Evolutionary conservation across 768 basidiomycete species (phyloP).

Genomic region (Auriscalpium microsporum): DNA sequence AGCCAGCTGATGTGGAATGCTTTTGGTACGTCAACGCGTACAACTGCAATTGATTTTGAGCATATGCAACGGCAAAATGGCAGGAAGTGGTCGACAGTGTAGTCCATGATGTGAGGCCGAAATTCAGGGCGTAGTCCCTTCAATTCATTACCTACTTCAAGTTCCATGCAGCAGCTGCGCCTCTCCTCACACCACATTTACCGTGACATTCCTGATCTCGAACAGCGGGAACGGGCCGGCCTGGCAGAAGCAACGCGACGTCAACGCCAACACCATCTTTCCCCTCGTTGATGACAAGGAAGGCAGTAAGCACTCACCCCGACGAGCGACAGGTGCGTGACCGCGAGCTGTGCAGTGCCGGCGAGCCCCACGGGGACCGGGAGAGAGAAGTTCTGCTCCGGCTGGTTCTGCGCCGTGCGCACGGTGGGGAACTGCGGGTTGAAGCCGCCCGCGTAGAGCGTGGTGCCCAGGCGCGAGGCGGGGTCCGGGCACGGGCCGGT

Average conservation of each 20-base stretch:
- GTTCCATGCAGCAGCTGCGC: not conserved
- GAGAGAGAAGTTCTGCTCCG: conserved; percentile 2
- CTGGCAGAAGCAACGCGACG: not conserved
- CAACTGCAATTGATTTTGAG: too few relatives aligned
- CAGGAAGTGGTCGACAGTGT: too few relatives aligned
- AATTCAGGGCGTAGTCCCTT: too few relatives aligned
- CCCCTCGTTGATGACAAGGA: too few relatives aligned
- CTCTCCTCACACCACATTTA: not conserved
- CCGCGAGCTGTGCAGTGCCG: not conserved
- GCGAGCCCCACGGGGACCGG: not conserved
- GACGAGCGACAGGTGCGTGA: not conserved
- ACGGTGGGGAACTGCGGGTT: not conserved
- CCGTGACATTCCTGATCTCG: conserved; percentile 3
- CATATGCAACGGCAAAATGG: too few relatives aligned
- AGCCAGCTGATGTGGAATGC: too few relatives aligned
- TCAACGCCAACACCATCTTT: too few relatives aligned
- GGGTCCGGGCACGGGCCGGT: not conserved
- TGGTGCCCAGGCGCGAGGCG: not conserved
- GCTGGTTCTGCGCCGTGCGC: not conserved
- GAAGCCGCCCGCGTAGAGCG: not conserved
- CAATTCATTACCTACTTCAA: too few relatives aligned
- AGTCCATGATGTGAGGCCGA: too few relatives aligned
- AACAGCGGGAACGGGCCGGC: conserved; percentile 1
- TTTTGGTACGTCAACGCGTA: too few relatives aligned
- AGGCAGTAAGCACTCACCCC: not conserved